Percentiles rank a stretch among this genome's conserved stretches.
Conservation (phyloP, 495 filamentous ascomycete species). For the Aspergillus cavernicola region DNA sequence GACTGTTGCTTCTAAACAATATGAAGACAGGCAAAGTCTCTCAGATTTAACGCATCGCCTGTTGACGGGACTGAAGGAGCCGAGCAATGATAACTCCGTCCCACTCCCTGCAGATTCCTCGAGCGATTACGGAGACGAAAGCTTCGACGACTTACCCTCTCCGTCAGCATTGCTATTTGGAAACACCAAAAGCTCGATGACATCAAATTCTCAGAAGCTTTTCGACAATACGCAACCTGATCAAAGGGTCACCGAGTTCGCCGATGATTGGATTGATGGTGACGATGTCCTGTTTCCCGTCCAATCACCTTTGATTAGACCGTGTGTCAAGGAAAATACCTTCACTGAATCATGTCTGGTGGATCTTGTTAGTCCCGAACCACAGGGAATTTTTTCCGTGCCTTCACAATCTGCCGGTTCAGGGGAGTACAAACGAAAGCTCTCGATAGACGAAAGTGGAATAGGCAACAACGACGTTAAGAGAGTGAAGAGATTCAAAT, state of each 20-base stretch:
- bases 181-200: neutral
- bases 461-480: neutral
- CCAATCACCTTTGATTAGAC: neutral
- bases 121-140: slow-evolving; percentile 34
- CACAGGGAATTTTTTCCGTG: neutral
- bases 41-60: neutral
- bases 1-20: neutral
- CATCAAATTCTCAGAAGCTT: neutral
- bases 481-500: neutral
- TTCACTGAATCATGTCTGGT: neutral
- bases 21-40: neutral
- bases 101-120: slow-evolving; percentile 9
- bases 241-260: neutral
- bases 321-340: neutral
- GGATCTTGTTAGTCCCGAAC: slow-evolving; percentile 3
- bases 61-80: neutral
- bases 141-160: slow-evolving; percentile 41
- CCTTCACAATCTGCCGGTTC: neutral
- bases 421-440: slow-evolving; percentile 1
- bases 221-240: neutral
- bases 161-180: slow-evolving; percentile 29
- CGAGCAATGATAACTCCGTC: too few species aligned
- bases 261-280: neutral
- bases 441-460: neutral
- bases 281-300: neutral